Evolutionary conservation across 495 filamentous ascomycete genomes (phyloP).

Genomic region (Oleoguttula mirabilis): DNA sequence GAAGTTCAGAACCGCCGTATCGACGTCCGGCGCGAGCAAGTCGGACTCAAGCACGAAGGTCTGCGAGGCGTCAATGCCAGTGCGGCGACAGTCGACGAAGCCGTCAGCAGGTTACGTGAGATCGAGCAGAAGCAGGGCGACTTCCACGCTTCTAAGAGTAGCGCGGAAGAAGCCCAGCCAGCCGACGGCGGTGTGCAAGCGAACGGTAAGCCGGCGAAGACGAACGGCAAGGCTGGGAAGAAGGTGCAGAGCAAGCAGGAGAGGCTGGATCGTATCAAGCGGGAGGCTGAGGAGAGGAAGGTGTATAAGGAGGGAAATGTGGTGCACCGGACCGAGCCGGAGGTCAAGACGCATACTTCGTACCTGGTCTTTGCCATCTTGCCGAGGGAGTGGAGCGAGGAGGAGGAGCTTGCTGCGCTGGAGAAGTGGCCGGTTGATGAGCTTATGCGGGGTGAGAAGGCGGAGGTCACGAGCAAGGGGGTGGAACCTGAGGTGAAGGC

Average conservation of each 20-base stretch:
- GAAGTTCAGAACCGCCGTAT: constrained; percentile 66
- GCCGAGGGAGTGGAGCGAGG: constrained; percentile 70
- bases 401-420: constrained; percentile 60
- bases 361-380: constrained; percentile 91
- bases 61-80: constrained; percentile 44
- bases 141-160: constrained; percentile 36
- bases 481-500: too few species aligned
- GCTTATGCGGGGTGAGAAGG: constrained; percentile 1
- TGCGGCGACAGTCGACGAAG: constrained; percentile 63
- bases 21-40: constrained; percentile 70
- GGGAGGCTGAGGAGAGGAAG: constrained; percentile 26
- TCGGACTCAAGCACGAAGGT: constrained; percentile 51
- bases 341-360: constrained; percentile 88
- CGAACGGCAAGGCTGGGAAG: constrained; percentile 18
- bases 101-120: constrained; percentile 54
- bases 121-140: constrained; percentile 54
- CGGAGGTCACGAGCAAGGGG: too few species aligned
- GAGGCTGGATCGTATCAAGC: constrained; percentile 24
- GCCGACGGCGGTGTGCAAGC: too few species aligned
- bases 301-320: constrained; percentile 55
- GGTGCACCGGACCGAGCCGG: constrained; percentile 66
- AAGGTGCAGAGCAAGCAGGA: constrained; percentile 20
- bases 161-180: constrained; percentile 18
- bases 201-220: constrained; percentile 20
- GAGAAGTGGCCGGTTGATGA: constrained; percentile 45